Base-by-base conservation (phyloP, 495 filamentous ascomycete species). In the Penicillium samsonianum region DNA sequence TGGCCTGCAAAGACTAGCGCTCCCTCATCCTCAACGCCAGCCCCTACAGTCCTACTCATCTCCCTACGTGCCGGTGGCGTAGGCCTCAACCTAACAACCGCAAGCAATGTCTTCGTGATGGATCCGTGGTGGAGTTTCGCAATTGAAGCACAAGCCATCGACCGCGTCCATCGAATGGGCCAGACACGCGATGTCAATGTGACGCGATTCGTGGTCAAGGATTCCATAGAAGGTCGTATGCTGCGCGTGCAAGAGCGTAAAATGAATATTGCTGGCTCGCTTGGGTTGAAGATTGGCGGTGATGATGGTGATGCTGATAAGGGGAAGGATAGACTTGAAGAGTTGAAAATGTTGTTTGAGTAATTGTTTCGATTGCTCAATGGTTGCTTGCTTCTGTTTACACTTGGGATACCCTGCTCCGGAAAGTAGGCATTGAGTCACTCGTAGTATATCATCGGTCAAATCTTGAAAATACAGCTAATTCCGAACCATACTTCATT, bases 81-180 rank as follows among this genome's bases (percentile, higher is more conserved):
- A 3, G 94, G 94, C 0, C 77, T 98, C 37, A 98, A 98, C 65
- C 78, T 99, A 42, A 97, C 92, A 4, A 83, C 83, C 51, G 94
- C 94, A 16, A 90, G 86, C 61, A 78, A 89, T 51, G 95, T 98
- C 11, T 97, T 87, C 69, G 91, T 99, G 88, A 96, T 97, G 93
- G 95, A 99, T 72, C 93, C 95, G 0, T 99, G 95, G 95, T 99
- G 95, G 95, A 94, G 90, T 60, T 97, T 90, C 69, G 92, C 95
- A 4, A 85, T 98, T 23, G 95, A 99, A 71, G 91, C 92, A 10
- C 95, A 99, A 70, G 95, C 95, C 23, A 96, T 99, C 61, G 95
- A 99, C 76, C 88, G 95, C 4, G 92, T 99, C n/a, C 95, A 99
- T 74, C 85, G 95, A 9, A 96, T 99, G 93, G 95, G 95, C 0